Conservation (phyloP, 495 filamentous ascomycete genomes). For the Talaromyces ruber region DNA sequence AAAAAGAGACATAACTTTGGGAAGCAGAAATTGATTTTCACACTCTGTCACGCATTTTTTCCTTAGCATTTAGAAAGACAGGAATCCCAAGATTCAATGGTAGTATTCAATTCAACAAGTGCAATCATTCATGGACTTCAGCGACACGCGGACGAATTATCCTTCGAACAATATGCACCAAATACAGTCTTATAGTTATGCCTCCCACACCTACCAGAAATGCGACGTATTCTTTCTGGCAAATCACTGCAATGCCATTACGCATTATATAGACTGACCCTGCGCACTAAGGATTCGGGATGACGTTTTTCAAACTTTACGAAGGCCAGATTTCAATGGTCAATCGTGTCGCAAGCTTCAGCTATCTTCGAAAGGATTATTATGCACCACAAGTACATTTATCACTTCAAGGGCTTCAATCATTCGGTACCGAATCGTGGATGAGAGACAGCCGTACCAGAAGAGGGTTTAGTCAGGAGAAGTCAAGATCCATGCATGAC, state of each 20-base stretch:
- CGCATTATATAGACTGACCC: neutral
- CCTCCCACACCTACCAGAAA: neutral
- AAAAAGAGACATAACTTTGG: neutral
- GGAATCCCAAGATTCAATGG: neutral
- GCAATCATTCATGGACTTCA: neutral
- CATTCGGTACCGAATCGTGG: neutral
- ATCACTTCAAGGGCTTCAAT: neutral
- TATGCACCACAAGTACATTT: neutral
- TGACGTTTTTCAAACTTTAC: neutral
- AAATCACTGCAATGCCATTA: neutral
- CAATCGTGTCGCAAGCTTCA: neutral
- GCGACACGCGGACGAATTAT: neutral
- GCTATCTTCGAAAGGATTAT: neutral
- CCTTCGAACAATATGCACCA: neutral
- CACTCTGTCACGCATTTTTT: too few species aligned
- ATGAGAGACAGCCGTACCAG: neutral
- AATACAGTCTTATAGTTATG: neutral
- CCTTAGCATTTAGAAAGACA: neutral
- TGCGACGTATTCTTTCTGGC: neutral
- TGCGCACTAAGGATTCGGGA: neutral
- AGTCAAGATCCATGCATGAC: neutral
- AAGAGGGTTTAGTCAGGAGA: neutral
- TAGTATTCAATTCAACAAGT: neutral
- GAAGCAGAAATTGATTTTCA: too few species aligned
- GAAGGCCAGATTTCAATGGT: neutral